phyloP scores from a whole-genome alignment of 148 eudicot genomes.

The Rhododendron ovatum region DNA sequence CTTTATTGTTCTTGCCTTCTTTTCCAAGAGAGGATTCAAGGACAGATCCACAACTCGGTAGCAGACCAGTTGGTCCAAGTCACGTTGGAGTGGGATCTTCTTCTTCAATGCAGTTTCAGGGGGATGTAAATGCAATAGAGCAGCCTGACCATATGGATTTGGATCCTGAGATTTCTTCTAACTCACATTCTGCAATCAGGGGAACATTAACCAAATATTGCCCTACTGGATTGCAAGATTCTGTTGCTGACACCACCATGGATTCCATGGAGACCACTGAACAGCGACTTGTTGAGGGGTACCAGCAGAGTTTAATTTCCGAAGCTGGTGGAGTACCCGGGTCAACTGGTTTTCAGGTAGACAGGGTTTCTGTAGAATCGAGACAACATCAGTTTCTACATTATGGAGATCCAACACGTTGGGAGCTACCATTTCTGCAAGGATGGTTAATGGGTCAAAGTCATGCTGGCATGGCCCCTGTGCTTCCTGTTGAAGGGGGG shows the following conservation, averaged over 20 bases:
- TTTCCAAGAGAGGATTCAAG: constrained; percentile 12
- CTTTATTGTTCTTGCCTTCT: constrained; percentile 11
- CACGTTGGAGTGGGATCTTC: constrained; percentile 13
- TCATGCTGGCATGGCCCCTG: constrained; percentile 19
- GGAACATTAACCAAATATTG: constrained; percentile 9
- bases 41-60: constrained; percentile 12
- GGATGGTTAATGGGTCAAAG: constrained; percentile 30
- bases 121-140: constrained; percentile 8
- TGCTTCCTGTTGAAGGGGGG: constrained; percentile 10
- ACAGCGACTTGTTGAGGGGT: constrained; percentile 10
- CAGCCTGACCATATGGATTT: constrained; percentile 15
- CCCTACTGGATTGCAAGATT: constrained; percentile 1
- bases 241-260: constrained; percentile 14
- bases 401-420: constrained; percentile 16
- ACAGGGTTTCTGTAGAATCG: neutral
- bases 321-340: constrained; percentile 4
- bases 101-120: constrained; percentile 13
- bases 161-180: constrained; percentile 11
- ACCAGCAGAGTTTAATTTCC: constrained; percentile 4
- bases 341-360: constrained; percentile 7
- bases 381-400: constrained; percentile 13
- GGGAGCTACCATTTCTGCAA: constrained; percentile 28
- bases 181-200: constrained; percentile 1
- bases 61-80: constrained; percentile 14
- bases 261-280: constrained; percentile 9